phyloP scores from a whole-genome alignment of 2,329 filamentous ascomycete species.

The Monosporascus sp. region DNA sequence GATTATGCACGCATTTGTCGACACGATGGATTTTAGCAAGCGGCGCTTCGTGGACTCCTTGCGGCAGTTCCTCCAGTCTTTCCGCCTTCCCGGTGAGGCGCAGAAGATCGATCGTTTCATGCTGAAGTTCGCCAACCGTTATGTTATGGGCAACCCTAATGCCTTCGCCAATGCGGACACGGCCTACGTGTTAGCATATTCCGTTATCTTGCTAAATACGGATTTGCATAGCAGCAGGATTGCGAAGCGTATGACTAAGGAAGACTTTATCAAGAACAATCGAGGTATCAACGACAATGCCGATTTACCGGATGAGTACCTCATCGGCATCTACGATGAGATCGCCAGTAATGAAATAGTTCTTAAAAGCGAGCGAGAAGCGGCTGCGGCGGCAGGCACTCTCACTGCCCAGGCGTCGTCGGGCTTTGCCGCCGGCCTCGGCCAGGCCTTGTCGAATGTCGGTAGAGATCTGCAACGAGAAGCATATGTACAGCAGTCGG shows the following conservation, averaged over 20 bases:
- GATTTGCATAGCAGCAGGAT: conserved; percentile 91
- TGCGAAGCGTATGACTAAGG: conserved; percentile 79
- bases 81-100: conserved; percentile 89
- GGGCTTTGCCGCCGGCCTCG: conserved; percentile 75
- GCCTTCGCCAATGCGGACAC: conserved; percentile 98
- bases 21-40: conserved; percentile 88
- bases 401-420: conserved; percentile 51
- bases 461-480: conserved; percentile 88
- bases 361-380: conserved; percentile 83
- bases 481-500: conserved; percentile 89
- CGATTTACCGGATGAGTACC: conserved; percentile 88
- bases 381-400: conserved; percentile 73
- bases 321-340: conserved; percentile 85
- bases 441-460: conserved; percentile 85
- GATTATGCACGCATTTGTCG: conserved; percentile 97
- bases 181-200: conserved; percentile 92
- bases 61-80: conserved; percentile 86
- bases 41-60: conserved; percentile 90
- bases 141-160: conserved; percentile 90
- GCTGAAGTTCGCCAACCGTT: conserved; percentile 97
- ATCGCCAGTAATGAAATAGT: conserved; percentile 91
- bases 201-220: conserved; percentile 93
- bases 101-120: conserved; percentile 99
- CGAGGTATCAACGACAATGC: conserved; percentile 95
- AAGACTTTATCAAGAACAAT: conserved; percentile 99